A percentile compares a stretch with the other conserved stretches of the same genome.
These are phyloP conservation scores for Nigrograna mackinnonii DNA, from an alignment of 2,329 filamentous ascomycete genomes.

Conservation along the genomic window DNA sequence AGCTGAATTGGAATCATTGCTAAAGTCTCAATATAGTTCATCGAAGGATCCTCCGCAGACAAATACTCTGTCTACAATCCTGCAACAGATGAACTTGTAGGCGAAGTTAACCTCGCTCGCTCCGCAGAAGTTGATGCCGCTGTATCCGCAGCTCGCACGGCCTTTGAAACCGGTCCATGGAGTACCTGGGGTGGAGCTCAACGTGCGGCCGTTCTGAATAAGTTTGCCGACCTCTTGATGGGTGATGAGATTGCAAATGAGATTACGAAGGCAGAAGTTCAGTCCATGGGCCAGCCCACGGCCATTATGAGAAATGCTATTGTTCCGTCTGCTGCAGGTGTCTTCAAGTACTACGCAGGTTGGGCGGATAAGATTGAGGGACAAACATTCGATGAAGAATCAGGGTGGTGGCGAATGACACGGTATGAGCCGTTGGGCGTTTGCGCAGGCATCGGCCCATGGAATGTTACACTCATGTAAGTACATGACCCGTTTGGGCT, in stretches of 20 bases:
- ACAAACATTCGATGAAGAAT: constrained; percentile 16
- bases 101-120: constrained; percentile 14
- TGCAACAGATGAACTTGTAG: constrained; percentile 12
- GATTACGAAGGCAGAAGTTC: constrained; percentile 15
- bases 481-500: too few relatives aligned
- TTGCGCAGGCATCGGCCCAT: constrained; percentile 34
- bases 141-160: constrained; percentile 16
- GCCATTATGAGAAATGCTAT: constrained; percentile 6
- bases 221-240: constrained; percentile 23
- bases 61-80: constrained; percentile 18
- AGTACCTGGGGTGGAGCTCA: constrained; percentile 12
- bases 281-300: constrained; percentile 21
- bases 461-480: constrained; percentile 25
- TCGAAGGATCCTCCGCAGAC: constrained; percentile 15
- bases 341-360: constrained; percentile 19
- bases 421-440: constrained; percentile 32
- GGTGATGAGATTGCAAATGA: constrained; percentile 12
- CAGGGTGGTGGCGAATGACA: constrained; percentile 8
- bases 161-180: constrained; percentile 18
- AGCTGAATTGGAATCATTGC: not conserved
- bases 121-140: constrained; percentile 17
- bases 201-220: constrained; percentile 12
- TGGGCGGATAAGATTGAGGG: constrained; percentile 28
- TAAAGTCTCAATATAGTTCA: constrained; percentile 6
- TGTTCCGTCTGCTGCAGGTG: constrained; percentile 7